Evolutionary conservation across 1,284 basidiomycete species (phyloP).

Genomic region (Sanghuangporus weigelae): DNA sequence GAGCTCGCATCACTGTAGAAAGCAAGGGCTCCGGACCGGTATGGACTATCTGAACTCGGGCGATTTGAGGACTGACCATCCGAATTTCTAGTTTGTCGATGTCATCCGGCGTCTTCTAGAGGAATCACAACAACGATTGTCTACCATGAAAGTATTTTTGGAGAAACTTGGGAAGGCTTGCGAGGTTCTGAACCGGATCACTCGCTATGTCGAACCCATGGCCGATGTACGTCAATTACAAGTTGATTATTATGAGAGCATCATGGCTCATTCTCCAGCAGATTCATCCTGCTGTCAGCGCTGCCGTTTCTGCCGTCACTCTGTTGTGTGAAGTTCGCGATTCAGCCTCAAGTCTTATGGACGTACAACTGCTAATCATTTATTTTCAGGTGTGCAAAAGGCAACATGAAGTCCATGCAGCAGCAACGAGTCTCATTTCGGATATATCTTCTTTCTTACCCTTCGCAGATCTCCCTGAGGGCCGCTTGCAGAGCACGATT

Average conservation of each 20-base stretch:
- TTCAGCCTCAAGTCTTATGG: not conserved
- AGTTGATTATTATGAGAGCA: not conserved
- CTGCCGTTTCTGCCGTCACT: not conserved
- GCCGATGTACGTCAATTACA: not conserved
- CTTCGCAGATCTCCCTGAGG: not conserved
- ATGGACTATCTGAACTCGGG: not conserved
- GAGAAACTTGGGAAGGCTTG: not conserved
- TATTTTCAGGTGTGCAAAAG: not conserved
- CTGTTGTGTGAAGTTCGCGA: not conserved
- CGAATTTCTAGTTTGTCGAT: not conserved
- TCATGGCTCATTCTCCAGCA: not conserved
- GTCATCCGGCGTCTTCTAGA: not conserved
- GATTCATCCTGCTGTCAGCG: not conserved
- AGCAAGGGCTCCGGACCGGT: not conserved
- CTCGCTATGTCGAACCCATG: not conserved
- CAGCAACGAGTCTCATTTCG: not conserved
- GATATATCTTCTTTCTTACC: not conserved
- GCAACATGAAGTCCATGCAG: not conserved
- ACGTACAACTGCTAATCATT: not conserved
- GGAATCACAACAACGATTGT: not conserved
- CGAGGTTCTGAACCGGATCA: not conserved
- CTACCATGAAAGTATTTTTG: not conserved
- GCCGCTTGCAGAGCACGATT: not conserved
- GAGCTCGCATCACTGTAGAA: not conserved
- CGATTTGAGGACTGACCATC: not conserved